phyloP scores from a whole-genome alignment of 148 eudicot genomes.

The Cornus controversa region DNA sequence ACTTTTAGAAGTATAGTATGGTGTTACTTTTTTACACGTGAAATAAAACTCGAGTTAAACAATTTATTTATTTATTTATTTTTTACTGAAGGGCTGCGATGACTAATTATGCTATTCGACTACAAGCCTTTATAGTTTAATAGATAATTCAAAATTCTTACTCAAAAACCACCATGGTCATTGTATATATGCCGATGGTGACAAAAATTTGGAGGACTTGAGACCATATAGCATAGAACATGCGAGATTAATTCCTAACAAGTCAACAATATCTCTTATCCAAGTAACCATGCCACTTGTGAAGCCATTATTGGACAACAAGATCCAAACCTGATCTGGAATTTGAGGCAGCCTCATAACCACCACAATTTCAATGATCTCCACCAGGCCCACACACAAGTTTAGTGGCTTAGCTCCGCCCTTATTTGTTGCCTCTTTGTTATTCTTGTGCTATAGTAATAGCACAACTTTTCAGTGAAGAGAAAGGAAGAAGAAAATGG shows the following conservation, averaged over 20 bases:
- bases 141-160: too few relatives aligned
- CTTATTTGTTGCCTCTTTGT: constrained; percentile 17
- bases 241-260: neutral
- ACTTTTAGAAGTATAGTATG: too few relatives aligned
- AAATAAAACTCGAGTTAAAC: too few relatives aligned
- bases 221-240: neutral
- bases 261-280: constrained; percentile 50
- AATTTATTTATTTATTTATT: too few relatives aligned
- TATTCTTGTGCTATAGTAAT: constrained; percentile 5
- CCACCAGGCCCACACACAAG: neutral
- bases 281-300: constrained; percentile 44
- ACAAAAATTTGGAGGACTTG: too few relatives aligned
- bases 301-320: constrained; percentile 39
- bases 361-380: constrained; percentile 34
- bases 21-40: too few relatives aligned
- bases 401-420: constrained; percentile 19
- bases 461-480: neutral
- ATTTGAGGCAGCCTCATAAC: constrained; percentile 27
- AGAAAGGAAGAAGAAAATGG: constrained; percentile 39
- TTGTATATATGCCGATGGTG: too few relatives aligned
- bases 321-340: constrained; percentile 49
- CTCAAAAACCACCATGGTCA: too few relatives aligned
- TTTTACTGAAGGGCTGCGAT: too few relatives aligned
- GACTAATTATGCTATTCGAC: too few relatives aligned
- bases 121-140: too few relatives aligned